Base-by-base conservation (phyloP, 495 filamentous ascomycete species). In the Hypoxylon fuscum region DNA sequence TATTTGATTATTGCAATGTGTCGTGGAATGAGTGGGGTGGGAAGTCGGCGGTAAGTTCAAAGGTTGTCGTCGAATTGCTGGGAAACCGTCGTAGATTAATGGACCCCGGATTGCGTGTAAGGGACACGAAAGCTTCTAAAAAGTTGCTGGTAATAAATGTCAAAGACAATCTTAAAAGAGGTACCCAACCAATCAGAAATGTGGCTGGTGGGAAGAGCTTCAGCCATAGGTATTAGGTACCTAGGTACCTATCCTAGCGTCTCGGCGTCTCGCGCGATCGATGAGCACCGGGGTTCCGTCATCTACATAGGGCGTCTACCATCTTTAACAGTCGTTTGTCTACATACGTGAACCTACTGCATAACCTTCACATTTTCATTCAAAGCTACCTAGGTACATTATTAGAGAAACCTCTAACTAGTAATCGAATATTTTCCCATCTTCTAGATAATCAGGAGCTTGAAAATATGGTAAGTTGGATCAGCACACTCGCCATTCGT, bases 111-210 rank as follows among this genome's bases (percentile, higher is more conserved):
- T 66, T 68, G 58, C 66, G 50, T 55, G 55, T 64, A 59, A 69
- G 66, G 69, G 69, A 72, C 69, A 72, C 69, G 69, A 70, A 72
- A 72, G 67, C 67, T 68, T 60, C 63, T n/a, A 68, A 70, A 55
- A 51, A 44, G 32, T 48, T 38, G 23, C 48, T 18, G 29, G 50
- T 53, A 31, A 29, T 15, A 40, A 40, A 48, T 40, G 5, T 51
- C 17, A 2, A 45, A n/a, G 27, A 53, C 5, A 18, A 27, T 50
- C n/a, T 11, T n/a, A 5, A 37, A 11, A 4, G 11, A 14, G 34
- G n/a, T 17, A 10, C 8, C 14, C 10, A 53, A 29, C 68, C 65
- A 69, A 69, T 71, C 52, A 71, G n/a, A 66, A n/a, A 12, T 51
- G 62, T 64, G 67, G 69, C 68, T 69, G 12, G 31, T 55, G 14